Base-by-base conservation (phyloP, 2,329 filamentous ascomycete species). In the Simplicillium aogashimaense region DNA sequence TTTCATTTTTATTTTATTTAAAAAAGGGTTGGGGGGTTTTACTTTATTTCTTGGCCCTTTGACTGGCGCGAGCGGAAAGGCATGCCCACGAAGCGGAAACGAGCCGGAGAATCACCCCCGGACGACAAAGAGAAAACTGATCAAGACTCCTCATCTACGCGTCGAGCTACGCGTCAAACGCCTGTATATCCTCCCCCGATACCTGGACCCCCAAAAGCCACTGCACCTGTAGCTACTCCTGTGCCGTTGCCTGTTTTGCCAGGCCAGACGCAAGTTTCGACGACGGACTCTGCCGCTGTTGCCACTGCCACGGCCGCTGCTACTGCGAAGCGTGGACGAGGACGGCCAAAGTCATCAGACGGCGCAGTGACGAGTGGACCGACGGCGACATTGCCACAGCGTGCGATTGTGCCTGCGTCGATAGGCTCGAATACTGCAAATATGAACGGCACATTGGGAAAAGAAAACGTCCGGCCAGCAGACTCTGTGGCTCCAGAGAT, bases 401-500 rank as follows among this genome's bases (percentile, higher is more conserved):
- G 20, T 25, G 20, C 20, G 9, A 25, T 9, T 25, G 20, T 25
- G 20, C 20, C 20, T 25, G 20, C 20, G 20, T 5, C 20, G 5
- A 5, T 25, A 25, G 20, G 20, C 20, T 25, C 20, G 20, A 25
- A 25, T 25, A 25, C 41, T 30, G 44, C 43, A 25, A 25, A 45
- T 30, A 56, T 56, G 53, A 49, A 44, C 32, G 51, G 43, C 43
- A 35, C 52, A 35, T 40, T 48, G 25, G 31, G 44, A 29, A 53
- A 52, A 33, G 51, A 53, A 13, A 49, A 49, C 35, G 40, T 53
- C 17, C 58, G 58, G 4, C 54, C 54, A 7, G 56, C 61, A 13
- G 53, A 59, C 43, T 49, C 64, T 13, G 59, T 63, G 43, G 57
- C 60, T 12, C 63, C 62, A n/a, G 59, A 66, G 41, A 63, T 63